Evolutionary conservation across 768 basidiomycete species (phyloP).

Genomic region (Mycena galericulata): DNA sequence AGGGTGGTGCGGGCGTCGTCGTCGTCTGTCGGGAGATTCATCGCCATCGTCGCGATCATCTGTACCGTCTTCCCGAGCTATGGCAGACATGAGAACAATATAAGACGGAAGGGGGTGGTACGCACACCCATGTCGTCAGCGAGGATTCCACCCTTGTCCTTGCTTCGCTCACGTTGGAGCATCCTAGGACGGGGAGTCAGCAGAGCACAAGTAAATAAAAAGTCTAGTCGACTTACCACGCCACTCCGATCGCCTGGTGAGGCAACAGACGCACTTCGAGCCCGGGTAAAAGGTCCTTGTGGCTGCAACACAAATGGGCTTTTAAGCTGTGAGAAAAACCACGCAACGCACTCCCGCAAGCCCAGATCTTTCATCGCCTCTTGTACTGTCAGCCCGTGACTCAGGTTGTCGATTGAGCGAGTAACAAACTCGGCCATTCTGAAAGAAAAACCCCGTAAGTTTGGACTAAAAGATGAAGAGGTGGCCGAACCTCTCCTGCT

Average conservation of each 20-base stretch:
- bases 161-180: constrained; percentile 68
- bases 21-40: constrained; percentile 65
- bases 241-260: constrained; percentile 83
- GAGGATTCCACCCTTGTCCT: constrained; percentile 71
- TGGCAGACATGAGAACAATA: constrained; percentile 4
- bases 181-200: constrained; percentile 58
- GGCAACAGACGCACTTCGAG: constrained; percentile 77
- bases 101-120: constrained; percentile 21
- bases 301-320: constrained; percentile 42
- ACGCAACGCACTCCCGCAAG: constrained; percentile 58
- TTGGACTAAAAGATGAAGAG: background rate
- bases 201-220: background rate
- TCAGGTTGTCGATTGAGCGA: constrained; percentile 66
- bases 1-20: constrained; percentile 69
- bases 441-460: constrained; percentile 7
- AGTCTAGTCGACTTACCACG: constrained; percentile 67
- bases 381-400: constrained; percentile 64
- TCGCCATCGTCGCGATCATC: constrained; percentile 83
- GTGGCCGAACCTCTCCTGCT: constrained; percentile 57
- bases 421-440: constrained; percentile 76
- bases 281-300: constrained; percentile 72
- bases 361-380: constrained; percentile 65
- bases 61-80: constrained; percentile 74
- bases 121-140: constrained; percentile 83
- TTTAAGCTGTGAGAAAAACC: background rate